Evolutionary conservation across 768 basidiomycete genomes (phyloP), one percentile per base, ranked within the genome.

Genomic region (Amanita rubescens): DNA sequence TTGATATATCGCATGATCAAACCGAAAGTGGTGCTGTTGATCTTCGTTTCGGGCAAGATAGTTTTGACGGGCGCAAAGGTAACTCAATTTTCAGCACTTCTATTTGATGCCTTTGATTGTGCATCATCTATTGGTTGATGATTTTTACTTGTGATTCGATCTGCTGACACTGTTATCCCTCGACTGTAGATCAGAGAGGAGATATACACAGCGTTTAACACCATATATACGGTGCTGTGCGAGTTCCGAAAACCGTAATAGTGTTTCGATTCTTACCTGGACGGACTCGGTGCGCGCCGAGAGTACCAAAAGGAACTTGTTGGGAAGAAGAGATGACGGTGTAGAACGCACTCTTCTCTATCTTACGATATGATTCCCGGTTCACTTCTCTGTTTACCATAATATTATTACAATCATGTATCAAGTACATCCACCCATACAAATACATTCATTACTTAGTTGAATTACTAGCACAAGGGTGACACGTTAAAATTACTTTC

Each of bases 1-100:
- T 80, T 99, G 42, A 98, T 99, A 67, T 98, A 99, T 65, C 90
- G 95, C 61, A 98, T 98, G 96, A 89, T 97, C 73, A 96, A 97
- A 70, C 96, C 96, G 6, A 99, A 99, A 73, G 96, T 99, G 58
- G 96, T 99, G 37, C 75, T 99, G 38, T 79, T 99, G 49, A 98
- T 99, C 63, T 99, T 99, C 72, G 96, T 98, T 11, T 97, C 94
- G 22, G 96, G 96, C 30, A 99, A 98, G 77, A 98, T 98, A 62
- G 96, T 99, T 54, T 73, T 99, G 66, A 98, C 96, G 24, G 96
- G 96, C 67, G 96, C 96, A 30, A 99, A 99, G 87, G 96, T 94
- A 72, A 78, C 62, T 62, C 47, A 60, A 60, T 59, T 55, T 60
- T 54, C 63, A 45, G 53, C 54, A 50, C 53, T 44, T 55, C 64